Evolutionary conservation across 2,329 filamentous ascomycete species (phyloP).

Genomic region (Aspergillus flavus): DNA sequence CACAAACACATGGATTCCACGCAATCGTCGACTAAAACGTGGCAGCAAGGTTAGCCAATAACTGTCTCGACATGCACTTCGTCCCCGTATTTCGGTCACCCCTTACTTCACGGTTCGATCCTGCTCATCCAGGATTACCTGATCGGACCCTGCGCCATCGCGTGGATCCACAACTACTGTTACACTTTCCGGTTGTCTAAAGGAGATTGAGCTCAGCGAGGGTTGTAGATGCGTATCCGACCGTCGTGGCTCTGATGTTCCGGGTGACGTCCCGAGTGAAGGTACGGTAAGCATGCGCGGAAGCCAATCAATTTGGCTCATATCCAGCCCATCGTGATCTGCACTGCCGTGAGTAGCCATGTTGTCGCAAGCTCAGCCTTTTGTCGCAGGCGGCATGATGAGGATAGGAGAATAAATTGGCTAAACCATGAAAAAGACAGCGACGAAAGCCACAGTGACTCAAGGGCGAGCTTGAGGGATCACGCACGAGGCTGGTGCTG

Average conservation of each 20-base stretch:
- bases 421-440: neutral
- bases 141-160: neutral
- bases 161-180: neutral
- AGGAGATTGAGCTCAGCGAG: conserved; percentile 9
- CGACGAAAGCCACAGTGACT: neutral
- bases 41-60: conserved; percentile 9
- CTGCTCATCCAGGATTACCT: conserved; percentile 8
- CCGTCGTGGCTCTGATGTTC: neutral
- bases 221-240: conserved; percentile 6
- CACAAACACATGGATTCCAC: conserved; percentile 31
- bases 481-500: neutral
- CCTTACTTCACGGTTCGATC: conserved; percentile 23
- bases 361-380: conserved; percentile 3
- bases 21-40: conserved; percentile 19
- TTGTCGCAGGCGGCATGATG: neutral
- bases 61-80: neutral
- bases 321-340: conserved; percentile 9
- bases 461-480: neutral
- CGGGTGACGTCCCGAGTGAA: neutral
- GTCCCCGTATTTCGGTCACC: neutral
- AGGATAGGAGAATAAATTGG: neutral
- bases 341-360: conserved; percentile 14
- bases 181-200: conserved; percentile 6
- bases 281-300: neutral
- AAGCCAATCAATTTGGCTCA: conserved; percentile 15